These are phyloP conservation scores for Talaromyces verruculosus DNA, from an alignment of 2,329 filamentous ascomycete genomes.

Conservation along the genomic window DNA sequence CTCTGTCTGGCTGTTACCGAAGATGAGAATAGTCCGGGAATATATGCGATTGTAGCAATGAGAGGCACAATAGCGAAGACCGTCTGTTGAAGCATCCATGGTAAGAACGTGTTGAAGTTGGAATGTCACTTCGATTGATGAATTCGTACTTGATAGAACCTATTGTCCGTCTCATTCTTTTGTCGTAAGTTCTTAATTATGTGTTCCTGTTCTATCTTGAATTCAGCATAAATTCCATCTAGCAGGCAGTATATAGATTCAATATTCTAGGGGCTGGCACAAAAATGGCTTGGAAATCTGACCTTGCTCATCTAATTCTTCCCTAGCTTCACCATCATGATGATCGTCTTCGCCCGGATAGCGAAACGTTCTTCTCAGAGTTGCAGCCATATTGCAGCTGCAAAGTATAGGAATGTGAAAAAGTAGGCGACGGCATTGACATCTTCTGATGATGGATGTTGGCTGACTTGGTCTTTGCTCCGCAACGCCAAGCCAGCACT, in stretches of 20 bases:
- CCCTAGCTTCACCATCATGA: constrained; percentile 46
- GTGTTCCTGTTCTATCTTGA: constrained; percentile 42
- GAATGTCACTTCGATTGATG: not conserved
- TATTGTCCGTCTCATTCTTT: constrained; percentile 42
- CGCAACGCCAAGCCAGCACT: constrained; percentile 18
- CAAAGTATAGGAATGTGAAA: not conserved
- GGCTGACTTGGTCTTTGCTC: constrained; percentile 6
- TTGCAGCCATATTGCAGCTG: constrained; percentile 46
- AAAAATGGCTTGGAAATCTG: not conserved
- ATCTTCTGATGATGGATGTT: constrained; percentile 2
- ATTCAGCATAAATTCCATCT: constrained; percentile 14
- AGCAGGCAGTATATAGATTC: not conserved
- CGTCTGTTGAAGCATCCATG: constrained; percentile 26
- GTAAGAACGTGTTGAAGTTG: constrained; percentile 7
- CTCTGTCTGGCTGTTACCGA: constrained; percentile 26
- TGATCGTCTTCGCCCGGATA: constrained; percentile 63
- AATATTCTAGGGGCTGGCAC: not conserved
- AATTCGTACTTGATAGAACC: constrained; percentile 41
- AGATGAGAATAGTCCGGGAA: constrained; percentile 33
- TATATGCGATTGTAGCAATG: constrained; percentile 32
- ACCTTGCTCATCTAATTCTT: constrained; percentile 76
- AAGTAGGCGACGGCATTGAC: not conserved
- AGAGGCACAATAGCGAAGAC: constrained; percentile 42
- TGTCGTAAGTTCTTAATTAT: constrained; percentile 39
- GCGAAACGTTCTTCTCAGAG: constrained; percentile 73